Evolutionary conservation across 306 rosid species (phyloP), one percentile per base, ranked within the genome.

Genomic region (Sicyos edulis): DNA sequence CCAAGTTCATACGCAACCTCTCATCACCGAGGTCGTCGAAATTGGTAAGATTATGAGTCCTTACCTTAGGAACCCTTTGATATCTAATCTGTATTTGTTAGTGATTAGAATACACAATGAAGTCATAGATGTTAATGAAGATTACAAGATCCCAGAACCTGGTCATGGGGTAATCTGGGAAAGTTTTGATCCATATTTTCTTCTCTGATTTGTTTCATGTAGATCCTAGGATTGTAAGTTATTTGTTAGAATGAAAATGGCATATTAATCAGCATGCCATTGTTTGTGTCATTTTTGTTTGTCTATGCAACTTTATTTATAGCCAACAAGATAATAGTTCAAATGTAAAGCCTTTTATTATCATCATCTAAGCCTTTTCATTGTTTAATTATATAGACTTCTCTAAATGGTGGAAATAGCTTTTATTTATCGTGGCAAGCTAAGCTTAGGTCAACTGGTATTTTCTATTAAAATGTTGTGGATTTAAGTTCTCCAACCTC

Each of bases 161-260:
- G 71, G 76, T 68, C 85, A 79, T 73, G 85, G 77, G 59, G 64
- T 77, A 54, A 61, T 72, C n/a, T 88, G 95, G 95, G 93, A 83
- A 63, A 78, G 83, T 77, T 93, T 85, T 85, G 81, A 80, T 78
- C 92, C 98, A 52, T 83, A 86, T 82, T 93, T 93, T 79, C 97
- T 93, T 85, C 85, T 92, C 73, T 55, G 76, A 17, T 92, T 81
- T 86, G 83, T 72, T 32, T 54, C 34, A 20, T 45, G 55, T 66
- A 45, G 54, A 17, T 19, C 37, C 37, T 5, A 32, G 37, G 4
- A 32, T 5, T 32, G 29, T 8, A 34, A 6, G 11, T 8, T 61
- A 61, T 62, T 2, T 62, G 51, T 16, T 10, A 9, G 40, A 37
- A 10, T 62, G 69, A 62, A 64, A 17, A 17, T n/a, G 22, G 15